Base-by-base conservation (phyloP, 2,329 filamentous ascomycete genomes). In the Cylindrodendrum hubeiense region DNA sequence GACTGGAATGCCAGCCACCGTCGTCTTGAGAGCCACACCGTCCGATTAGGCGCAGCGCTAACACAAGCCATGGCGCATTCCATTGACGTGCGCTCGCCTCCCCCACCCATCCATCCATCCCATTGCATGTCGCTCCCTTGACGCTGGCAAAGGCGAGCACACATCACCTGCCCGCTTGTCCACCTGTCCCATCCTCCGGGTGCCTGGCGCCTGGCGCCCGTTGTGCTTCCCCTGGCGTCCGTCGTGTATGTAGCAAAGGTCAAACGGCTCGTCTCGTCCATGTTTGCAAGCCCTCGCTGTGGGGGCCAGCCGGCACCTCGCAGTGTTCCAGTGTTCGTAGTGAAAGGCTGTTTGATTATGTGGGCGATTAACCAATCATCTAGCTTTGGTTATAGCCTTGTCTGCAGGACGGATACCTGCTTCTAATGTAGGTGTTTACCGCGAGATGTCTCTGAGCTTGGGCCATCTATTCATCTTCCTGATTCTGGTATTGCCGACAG, bases 51-150 rank as follows among this genome's bases (percentile, higher is more conserved):
- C 60, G 63, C 61, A 63, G 62, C 64, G 60, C 67, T 74, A 66
- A 64, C 65, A 58, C 60, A 55, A 70, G 71, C 65, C 68, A 66
- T 65, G 72, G 73, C 71, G 71, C 63, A 74, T 71, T 71, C 65
- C 71, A 74, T 74, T 74, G 67, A 68, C 52, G 51, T 72, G 49
- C 51, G 50, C 56, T 52, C 44, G 22, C n/a, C 26, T 33, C 47
- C 30, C 9, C 33, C 33, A 39, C 37, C 30, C 30, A 53, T 10
- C 19, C 33, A 24, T 37, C 33, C 33, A 7, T 37, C 33, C 33
- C 3, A 21, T n/a, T 50, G 47, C 28, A 33, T 13, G 47, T 49
- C 26, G 4, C n/a, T 37, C 53, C 51, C 50, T 65, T 60, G 47
- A 34, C 22, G 26, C 26, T 55, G 50, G 51, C 28, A 34, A 53